Evolutionary conservation across 805 yeast genomes (phyloP), one percentile per base, ranked within the genome.

Genomic region (Schwanniomyces yamadae): DNA sequence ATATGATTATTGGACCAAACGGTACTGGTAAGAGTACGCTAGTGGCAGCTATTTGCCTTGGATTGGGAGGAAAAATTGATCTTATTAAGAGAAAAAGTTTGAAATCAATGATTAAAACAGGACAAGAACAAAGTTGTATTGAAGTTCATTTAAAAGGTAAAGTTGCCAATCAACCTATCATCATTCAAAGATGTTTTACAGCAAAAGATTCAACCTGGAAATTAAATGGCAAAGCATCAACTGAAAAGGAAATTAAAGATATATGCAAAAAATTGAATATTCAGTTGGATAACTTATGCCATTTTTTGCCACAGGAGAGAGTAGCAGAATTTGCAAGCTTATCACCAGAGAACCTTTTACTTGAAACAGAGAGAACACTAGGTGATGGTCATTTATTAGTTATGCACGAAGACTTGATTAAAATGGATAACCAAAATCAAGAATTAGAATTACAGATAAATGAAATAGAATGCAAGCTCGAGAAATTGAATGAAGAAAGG

Each of bases 21-120:
- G 99, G 99, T 23, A 78, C 95, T 0, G 99, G 99, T 5, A 93
- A 93, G 52, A 82, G 93, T 24, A 88, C 98, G 0, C 77, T 93
- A 50, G 90, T 93, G 4, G 86, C 96, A 41, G 98, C 96, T 0
- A 77, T 91, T 1, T 91, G 95, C 54, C 67, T 93, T 22, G 95
- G 96, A 0, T 63, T 93, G 12, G 91, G 83, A 1, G 98, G 97
- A 1, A 78, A 75, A 50, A 73, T 85, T 15, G 85, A 77, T 25
- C 64, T 79, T 28, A 74, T 90, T 40, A 95, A 93, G 4, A 62
- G 84, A 75, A 66, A 83, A 68, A 55, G 77, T 53, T 57, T 77
- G 64, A 77, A 73, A 27, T 81, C 80, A 16, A 87, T 86, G 64
- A 82, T 93, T 36, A 85, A 84, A 50, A 74, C 80, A 25, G 95